phyloP scores from a whole-genome alignment of 208 protist species.

The Giardia muris region DNA sequence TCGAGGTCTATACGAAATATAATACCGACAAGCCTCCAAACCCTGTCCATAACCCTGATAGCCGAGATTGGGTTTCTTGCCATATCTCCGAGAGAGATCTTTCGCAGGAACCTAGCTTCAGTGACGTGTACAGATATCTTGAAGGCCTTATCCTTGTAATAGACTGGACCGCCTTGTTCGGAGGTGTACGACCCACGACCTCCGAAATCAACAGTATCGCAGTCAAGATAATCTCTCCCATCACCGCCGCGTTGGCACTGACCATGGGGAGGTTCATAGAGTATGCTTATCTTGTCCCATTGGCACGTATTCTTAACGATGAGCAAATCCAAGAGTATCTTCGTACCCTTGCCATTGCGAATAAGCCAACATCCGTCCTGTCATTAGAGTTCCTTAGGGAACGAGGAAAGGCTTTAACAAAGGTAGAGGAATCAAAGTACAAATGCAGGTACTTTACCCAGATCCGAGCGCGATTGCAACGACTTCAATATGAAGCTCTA shows the following conservation, averaged over 20 bases:
- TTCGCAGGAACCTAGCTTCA: neutral
- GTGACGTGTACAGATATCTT: neutral
- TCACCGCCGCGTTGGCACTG: neutral
- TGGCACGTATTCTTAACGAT: neutral
- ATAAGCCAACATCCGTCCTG: neutral
- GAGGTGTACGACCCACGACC: neutral
- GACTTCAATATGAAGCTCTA: neutral
- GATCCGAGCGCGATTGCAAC: neutral
- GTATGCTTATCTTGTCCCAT: neutral
- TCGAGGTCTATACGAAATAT: neutral
- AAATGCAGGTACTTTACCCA: neutral
- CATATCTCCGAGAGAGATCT: neutral
- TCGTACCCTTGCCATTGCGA: neutral
- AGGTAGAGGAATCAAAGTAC: neutral
- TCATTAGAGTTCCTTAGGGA: neutral
- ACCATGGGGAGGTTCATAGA: neutral
- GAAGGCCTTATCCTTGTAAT: neutral
- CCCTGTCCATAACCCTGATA: neutral
- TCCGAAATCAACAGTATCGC: neutral
- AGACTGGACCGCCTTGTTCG: neutral
- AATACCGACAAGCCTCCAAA: neutral
- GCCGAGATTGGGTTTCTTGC: neutral
- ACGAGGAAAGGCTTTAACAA: neutral
- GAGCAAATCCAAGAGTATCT: neutral
- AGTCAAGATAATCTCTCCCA: neutral